phyloP scores from a whole-genome alignment of 768 basidiomycete species.

The Pilatotrama ljubarskyi region DNA sequence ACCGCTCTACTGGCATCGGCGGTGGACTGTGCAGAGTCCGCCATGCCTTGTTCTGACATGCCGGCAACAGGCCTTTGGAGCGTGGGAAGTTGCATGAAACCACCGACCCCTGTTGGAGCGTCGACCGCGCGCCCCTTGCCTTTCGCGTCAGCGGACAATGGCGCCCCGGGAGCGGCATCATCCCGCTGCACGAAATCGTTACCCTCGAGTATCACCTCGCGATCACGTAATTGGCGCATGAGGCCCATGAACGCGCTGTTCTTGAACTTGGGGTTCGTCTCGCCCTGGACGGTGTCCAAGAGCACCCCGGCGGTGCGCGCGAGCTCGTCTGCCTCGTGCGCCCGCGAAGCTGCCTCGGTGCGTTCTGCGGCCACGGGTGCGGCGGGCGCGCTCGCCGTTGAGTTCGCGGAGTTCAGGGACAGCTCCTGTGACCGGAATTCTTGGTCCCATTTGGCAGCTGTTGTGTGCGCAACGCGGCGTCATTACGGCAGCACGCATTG shows the following conservation, averaged over 20 bases:
- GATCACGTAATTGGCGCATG: slow-evolving; percentile 84
- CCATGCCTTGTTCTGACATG: not conserved
- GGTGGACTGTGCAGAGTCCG: not conserved
- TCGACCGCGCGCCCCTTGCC: slow-evolving; percentile 56
- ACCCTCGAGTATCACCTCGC: slow-evolving; percentile 74
- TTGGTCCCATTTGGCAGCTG: slow-evolving; percentile 52
- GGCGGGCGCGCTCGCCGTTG: not conserved
- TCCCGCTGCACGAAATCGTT: slow-evolving; percentile 68
- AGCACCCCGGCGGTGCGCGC: slow-evolving; percentile 79
- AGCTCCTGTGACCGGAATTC: slow-evolving; percentile 63
- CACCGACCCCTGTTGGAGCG: not conserved
- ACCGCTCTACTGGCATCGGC: not conserved
- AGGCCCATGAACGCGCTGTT: slow-evolving; percentile 82
- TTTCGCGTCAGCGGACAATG: slow-evolving; percentile 47
- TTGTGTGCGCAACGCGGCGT: not conserved
- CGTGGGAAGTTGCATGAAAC: slow-evolving; percentile 10
- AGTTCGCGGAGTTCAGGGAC: slow-evolving; percentile 9
- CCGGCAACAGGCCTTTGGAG: slow-evolving; percentile 10
- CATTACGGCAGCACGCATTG: not conserved
- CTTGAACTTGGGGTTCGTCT: slow-evolving; percentile 82
- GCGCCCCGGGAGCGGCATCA: slow-evolving; percentile 24
- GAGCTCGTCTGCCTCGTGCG: slow-evolving; percentile 63
- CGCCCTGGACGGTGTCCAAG: slow-evolving; percentile 71
- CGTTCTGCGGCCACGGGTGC: not conserved
- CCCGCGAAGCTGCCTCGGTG: slow-evolving; percentile 7